Evolutionary conservation across 805 yeast genomes (phyloP).

Genomic region (Kurtzmaniella fragi): DNA sequence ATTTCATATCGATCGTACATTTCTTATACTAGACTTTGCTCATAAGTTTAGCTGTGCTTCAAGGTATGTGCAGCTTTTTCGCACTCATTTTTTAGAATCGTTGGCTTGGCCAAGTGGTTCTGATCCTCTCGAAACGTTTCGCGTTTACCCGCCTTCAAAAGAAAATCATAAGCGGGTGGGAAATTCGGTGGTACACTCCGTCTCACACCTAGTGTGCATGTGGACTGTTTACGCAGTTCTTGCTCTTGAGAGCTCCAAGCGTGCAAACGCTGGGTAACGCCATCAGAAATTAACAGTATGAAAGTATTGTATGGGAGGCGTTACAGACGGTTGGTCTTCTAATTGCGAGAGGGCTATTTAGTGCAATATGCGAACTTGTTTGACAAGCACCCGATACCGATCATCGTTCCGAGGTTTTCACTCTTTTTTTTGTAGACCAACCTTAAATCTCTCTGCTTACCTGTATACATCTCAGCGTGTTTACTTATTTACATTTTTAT

Average conservation of each 20-base stretch:
- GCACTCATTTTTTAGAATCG: constrained; percentile 1
- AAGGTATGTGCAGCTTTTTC: too few relatives aligned
- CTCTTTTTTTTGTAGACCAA: constrained; percentile 10
- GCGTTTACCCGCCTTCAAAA: constrained; percentile 42
- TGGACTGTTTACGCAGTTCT: constrained; percentile 6
- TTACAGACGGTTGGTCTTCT: constrained; percentile 51
- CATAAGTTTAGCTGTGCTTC: too few relatives aligned
- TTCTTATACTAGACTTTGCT: too few relatives aligned
- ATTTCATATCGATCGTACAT: too few relatives aligned
- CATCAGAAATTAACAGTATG: constrained; percentile 44
- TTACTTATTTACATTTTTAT: background rate
- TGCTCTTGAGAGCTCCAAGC: constrained; percentile 56
- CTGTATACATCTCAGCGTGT: background rate
- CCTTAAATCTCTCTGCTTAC: background rate
- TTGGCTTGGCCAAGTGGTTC: constrained; percentile 19
- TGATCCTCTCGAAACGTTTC: constrained; percentile 40
- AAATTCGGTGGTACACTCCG: constrained; percentile 61
- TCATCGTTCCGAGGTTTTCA: constrained; percentile 42
- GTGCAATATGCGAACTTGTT: constrained; percentile 55
- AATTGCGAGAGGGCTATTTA: constrained; percentile 40
- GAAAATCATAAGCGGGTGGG: constrained; percentile 44
- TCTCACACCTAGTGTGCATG: constrained; percentile 20
- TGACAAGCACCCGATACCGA: constrained; percentile 56
- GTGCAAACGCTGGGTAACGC: constrained; percentile 56
- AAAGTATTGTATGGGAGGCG: constrained; percentile 45